These are phyloP conservation scores for Eucalyptus camaldulensis DNA, from an alignment of 345 rosid species.

Conservation along the genomic window DNA sequence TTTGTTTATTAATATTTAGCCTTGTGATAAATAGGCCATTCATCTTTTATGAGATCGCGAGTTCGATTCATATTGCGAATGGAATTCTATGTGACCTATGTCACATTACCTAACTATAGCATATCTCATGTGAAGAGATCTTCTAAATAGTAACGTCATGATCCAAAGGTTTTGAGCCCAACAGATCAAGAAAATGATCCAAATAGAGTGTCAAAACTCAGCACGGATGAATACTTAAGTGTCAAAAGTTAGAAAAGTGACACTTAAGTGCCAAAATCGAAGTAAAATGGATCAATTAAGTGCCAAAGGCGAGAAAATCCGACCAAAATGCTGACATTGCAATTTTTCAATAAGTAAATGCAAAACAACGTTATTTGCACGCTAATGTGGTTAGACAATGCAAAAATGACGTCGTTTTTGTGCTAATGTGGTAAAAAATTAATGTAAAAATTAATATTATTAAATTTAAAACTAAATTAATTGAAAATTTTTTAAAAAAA, in stretches of 20 bases:
- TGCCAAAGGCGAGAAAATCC: accelerated
- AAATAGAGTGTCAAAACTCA: accelerated
- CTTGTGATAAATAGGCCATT: not conserved
- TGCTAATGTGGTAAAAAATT: too few species aligned
- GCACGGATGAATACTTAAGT: accelerated
- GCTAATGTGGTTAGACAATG: accelerated
- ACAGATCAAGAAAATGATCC: not conserved
- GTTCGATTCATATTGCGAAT: not conserved
- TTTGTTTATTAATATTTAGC: not conserved
- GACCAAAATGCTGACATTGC: accelerated
- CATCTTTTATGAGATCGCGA: not conserved
- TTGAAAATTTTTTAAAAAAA: too few species aligned
- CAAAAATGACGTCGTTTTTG: accelerated
- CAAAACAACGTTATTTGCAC: accelerated
- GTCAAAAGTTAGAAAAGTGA: accelerated
- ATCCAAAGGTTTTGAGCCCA: not conserved
- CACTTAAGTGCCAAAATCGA: accelerated
- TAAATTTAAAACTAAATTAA: too few species aligned
- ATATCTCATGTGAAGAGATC: not conserved
- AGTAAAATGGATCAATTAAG: accelerated
- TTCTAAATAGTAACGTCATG: accelerated
- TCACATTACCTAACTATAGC: accelerated
- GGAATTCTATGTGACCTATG: accelerated
- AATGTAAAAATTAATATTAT: too few species aligned
- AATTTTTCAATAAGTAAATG: accelerated